These are phyloP conservation scores for Elsinoe ampelina DNA, from an alignment of 2,329 filamentous ascomycete species.

Conservation along the genomic window DNA sequence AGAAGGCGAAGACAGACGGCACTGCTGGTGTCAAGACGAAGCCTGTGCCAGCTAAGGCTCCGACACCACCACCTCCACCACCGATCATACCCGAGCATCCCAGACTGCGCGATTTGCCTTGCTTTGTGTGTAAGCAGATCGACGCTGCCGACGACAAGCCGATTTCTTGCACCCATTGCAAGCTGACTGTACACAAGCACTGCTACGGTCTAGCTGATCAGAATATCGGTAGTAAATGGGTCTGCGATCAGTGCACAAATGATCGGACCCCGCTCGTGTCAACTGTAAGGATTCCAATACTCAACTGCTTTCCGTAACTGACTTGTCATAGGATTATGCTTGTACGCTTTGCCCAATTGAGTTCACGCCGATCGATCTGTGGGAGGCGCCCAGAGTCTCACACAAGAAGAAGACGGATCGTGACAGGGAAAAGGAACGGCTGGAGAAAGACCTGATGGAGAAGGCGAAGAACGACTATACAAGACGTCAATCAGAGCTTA, in stretches of 20 bases:
- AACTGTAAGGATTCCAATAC: slow-evolving; percentile 47
- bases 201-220: slow-evolving; percentile 80
- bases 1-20: slow-evolving; percentile 46
- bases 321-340: slow-evolving; percentile 60
- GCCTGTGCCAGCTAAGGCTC: slow-evolving; percentile 37
- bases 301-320: slow-evolving; percentile 16
- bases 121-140: slow-evolving; percentile 70
- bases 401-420: slow-evolving; percentile 88
- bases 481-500: slow-evolving; percentile 72
- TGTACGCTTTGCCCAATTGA: slow-evolving; percentile 86
- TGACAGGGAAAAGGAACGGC: slow-evolving; percentile 76
- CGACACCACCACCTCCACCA: slow-evolving; percentile 47
- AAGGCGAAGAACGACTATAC: slow-evolving; percentile 74
- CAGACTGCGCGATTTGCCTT: slow-evolving; percentile 68
- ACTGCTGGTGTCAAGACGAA: slow-evolving; percentile 53
- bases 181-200: slow-evolving; percentile 78
- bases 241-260: slow-evolving; percentile 91
- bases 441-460: slow-evolving; percentile 74
- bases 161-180: slow-evolving; percentile 75
- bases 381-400: slow-evolving; percentile 68
- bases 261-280: slow-evolving; percentile 87
- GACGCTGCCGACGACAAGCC: slow-evolving; percentile 60
- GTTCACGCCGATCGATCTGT: slow-evolving; percentile 69
- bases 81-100: slow-evolving; percentile 66
- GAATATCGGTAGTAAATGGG: slow-evolving; percentile 59